phyloP scores from a whole-genome alignment of 2,329 filamentous ascomycete species.

The Pestalotiopsis sp. region DNA sequence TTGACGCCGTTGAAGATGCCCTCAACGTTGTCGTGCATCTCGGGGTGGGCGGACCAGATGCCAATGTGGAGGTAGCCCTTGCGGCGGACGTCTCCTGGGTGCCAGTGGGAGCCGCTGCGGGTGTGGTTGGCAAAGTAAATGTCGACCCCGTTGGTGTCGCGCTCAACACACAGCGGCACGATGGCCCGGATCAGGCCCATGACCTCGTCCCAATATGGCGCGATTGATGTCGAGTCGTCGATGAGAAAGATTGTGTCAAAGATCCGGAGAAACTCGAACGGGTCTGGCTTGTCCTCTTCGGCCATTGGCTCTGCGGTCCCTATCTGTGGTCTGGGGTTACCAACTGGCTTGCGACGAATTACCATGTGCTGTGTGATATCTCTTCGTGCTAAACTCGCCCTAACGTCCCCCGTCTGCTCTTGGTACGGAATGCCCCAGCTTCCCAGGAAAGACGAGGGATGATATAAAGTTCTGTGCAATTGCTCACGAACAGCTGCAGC shows the following conservation, averaged over 20 bases:
- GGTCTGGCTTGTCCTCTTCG: conserved; percentile 44
- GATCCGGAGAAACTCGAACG: conserved; percentile 61
- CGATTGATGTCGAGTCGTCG: conserved; percentile 73
- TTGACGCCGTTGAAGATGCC: conserved; percentile 26
- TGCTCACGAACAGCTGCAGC: background rate
- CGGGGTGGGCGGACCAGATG: conserved; percentile 13
- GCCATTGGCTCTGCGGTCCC: background rate
- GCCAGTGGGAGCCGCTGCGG: conserved; percentile 17
- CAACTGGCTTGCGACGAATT: background rate
- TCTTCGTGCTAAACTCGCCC: too few species aligned
- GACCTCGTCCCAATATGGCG: conserved; percentile 63
- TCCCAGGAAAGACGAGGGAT: background rate
- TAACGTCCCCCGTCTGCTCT: too few species aligned
- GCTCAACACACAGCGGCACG: conserved; percentile 65
- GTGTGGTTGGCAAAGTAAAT: conserved; percentile 70
- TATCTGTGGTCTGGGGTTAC: background rate
- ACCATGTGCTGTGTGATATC: background rate
- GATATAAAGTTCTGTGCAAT: background rate
- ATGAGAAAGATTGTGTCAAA: conserved; percentile 77
- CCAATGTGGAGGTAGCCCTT: conserved; percentile 27
- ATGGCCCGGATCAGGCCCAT: conserved; percentile 61
- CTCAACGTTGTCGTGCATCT: conserved; percentile 27
- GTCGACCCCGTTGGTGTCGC: conserved; percentile 70
- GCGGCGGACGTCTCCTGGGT: background rate
- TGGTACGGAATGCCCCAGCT: too few species aligned